These are phyloP conservation scores for Macrocybe sp. DNA, from an alignment of 1,284 basidiomycete genomes.

Conservation along the genomic window DNA sequence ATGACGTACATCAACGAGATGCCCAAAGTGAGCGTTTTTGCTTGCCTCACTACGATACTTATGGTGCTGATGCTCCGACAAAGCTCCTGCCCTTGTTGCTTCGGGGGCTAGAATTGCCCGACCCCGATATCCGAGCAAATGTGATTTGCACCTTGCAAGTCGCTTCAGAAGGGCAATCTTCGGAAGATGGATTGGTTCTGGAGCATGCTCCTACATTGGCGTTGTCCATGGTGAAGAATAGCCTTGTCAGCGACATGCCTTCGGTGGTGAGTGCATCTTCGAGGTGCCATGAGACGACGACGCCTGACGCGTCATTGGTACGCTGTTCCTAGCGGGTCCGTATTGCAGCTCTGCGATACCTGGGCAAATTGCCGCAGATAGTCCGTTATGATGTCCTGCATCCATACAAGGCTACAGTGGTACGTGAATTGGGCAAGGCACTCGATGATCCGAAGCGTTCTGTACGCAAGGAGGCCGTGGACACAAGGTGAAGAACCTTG, in stretches of 20 bases:
- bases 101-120: conserved; percentile 76
- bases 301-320: neutral
- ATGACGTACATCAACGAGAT: conserved; percentile 68
- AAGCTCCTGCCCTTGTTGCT: conserved; percentile 88
- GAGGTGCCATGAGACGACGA: neutral
- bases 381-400: conserved; percentile 80
- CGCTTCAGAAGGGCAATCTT: conserved; percentile 59
- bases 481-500: conserved; percentile 50
- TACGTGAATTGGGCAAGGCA: conserved; percentile 68
- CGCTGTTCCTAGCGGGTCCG: conserved; percentile 57
- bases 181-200: conserved; percentile 46
- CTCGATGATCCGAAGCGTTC: conserved; percentile 82
- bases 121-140: conserved; percentile 68
- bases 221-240: conserved; percentile 66
- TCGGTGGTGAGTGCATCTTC: conserved; percentile 40
- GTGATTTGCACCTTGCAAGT: conserved; percentile 79
- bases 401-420: conserved; percentile 64
- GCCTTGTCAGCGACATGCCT: conserved; percentile 41
- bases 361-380: conserved; percentile 67
- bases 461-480: conserved; percentile 84
- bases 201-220: conserved; percentile 71
- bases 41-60: neutral
- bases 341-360: conserved; percentile 67
- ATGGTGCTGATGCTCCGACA: conserved; percentile 2
- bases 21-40: conserved; percentile 44